phyloP scores from a whole-genome alignment of 164 flowering plant genomes.

The Vitis rupestris region DNA sequence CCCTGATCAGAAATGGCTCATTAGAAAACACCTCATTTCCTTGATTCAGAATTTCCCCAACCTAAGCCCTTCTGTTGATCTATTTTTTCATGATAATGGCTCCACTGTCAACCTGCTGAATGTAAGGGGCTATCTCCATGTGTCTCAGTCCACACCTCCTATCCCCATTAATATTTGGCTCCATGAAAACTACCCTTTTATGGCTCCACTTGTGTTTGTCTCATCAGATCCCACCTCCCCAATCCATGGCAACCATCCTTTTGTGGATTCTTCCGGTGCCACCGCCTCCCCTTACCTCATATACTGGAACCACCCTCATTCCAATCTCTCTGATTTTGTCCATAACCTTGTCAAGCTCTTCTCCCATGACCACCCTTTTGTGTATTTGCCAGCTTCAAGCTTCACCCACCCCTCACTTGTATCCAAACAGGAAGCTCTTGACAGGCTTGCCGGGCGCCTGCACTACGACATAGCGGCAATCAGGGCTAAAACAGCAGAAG shows the following conservation, averaged over 20 bases:
- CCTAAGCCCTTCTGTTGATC: constrained; percentile 30
- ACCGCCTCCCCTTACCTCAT: constrained; percentile 31
- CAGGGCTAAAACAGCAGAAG: constrained; percentile 19
- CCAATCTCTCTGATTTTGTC: constrained; percentile 37
- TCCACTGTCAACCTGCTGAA: constrained; percentile 39
- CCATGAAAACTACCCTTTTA: constrained; percentile 51
- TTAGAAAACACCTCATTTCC: constrained; percentile 44
- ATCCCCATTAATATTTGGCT: constrained; percentile 54
- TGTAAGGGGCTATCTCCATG: constrained; percentile 31
- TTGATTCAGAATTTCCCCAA: constrained; percentile 43
- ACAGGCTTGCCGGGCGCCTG: constrained; percentile 33
- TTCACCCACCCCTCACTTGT: constrained; percentile 25
- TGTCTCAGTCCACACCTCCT: constrained; percentile 20
- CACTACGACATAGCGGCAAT: constrained; percentile 36
- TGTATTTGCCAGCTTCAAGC: background rate
- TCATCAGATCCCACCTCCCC: constrained; percentile 9
- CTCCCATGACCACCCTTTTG: constrained; percentile 41
- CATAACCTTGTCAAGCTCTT: constrained; percentile 41
- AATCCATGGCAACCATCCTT: constrained; percentile 39
- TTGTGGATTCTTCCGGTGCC: constrained; percentile 45
- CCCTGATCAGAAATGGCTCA: constrained; percentile 46
- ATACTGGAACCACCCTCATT: constrained; percentile 37
- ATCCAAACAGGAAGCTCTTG: constrained; percentile 47
- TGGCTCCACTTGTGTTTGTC: constrained; percentile 44
- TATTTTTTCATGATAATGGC: constrained; percentile 54